Percentiles rank a stretch among this genome's conserved stretches.
phyloP scores from a whole-genome alignment of 1,139 yeast genomes.

The Sugiyamaella neomexicana region DNA sequence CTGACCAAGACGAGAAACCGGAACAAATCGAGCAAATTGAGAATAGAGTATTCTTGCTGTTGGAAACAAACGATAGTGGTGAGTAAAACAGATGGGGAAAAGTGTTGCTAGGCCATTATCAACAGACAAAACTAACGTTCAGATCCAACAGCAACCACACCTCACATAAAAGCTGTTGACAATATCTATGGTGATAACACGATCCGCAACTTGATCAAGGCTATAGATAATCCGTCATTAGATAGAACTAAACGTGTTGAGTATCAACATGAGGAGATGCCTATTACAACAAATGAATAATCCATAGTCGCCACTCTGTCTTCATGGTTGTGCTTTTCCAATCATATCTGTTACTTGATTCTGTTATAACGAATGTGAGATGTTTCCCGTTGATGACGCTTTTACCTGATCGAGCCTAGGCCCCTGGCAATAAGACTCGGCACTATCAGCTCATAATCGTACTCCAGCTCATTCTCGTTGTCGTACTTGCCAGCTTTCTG shows the following conservation, averaged over 20 bases:
- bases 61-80: slow-evolving; percentile 2
- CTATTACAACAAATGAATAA: not conserved
- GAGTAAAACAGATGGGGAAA: not conserved
- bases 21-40: slow-evolving; percentile 5
- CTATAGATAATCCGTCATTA: not conserved
- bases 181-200: not conserved
- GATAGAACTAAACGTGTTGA: not conserved
- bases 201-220: not conserved
- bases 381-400: not conserved
- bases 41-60: slow-evolving; percentile 11
- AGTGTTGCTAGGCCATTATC: no score
- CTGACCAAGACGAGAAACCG: not conserved
- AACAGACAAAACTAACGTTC: not conserved
- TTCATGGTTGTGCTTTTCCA: not conserved
- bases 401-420: not conserved
- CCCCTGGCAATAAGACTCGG: not conserved
- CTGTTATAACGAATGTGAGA: not conserved
- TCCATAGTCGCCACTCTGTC: not conserved
- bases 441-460: no score
- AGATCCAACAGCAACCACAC: not conserved
- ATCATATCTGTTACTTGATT: not conserved
- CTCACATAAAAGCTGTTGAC: not conserved
- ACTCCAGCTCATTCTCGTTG: no score
- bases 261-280: not conserved
- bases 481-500: no score